A percentile compares a stretch with the other conserved stretches of the same genome.
Evolutionary conservation across 2,329 filamentous ascomycete species (phyloP).

Genomic region (Fusarium sp.): DNA sequence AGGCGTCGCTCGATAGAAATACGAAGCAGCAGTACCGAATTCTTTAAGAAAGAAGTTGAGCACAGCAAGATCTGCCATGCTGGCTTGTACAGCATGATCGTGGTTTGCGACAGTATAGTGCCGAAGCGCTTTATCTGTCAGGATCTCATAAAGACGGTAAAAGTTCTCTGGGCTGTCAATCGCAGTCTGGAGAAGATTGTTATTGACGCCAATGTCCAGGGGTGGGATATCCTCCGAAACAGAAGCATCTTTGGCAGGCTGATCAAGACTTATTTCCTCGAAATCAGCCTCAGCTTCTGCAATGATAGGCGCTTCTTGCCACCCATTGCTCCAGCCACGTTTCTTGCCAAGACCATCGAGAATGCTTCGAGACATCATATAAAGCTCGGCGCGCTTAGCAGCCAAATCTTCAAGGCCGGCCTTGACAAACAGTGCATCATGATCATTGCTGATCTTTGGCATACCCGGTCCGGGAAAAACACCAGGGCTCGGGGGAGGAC

Average conservation of each 20-base stretch:
- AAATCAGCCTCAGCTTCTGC: conserved; percentile 63
- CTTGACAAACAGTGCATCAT: conserved; percentile 66
- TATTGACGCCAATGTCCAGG: conserved; percentile 54
- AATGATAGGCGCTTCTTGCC: conserved; percentile 71
- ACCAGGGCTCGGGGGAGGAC: conserved; percentile 63
- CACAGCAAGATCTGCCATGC: conserved; percentile 86
- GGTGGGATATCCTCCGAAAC: conserved; percentile 23
- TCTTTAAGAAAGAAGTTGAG: conserved; percentile 84
- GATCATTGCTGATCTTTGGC: conserved; percentile 57
- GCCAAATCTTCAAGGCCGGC: conserved; percentile 84
- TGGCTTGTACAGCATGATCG: conserved; percentile 79
- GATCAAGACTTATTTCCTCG: conserved; percentile 69
- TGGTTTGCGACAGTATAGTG: conserved; percentile 87
- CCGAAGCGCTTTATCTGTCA: conserved; percentile 87
- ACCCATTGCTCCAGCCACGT: conserved; percentile 81
- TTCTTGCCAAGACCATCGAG: conserved; percentile 80
- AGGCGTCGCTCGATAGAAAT: conserved; percentile 82
- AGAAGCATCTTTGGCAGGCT: conserved; percentile 41
- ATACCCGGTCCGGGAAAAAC: conserved; percentile 65
- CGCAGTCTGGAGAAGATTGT: conserved; percentile 70
- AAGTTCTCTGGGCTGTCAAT: conserved; percentile 74
- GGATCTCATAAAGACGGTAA: conserved; percentile 75
- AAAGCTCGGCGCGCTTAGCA: conserved; percentile 84
- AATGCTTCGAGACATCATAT: conserved; percentile 82
- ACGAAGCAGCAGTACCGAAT: conserved; percentile 78